Evolutionary conservation across 768 basidiomycete genomes (phyloP), one percentile per base, ranked within the genome.

Genomic region (Xerocomellus chrysenteron): DNA sequence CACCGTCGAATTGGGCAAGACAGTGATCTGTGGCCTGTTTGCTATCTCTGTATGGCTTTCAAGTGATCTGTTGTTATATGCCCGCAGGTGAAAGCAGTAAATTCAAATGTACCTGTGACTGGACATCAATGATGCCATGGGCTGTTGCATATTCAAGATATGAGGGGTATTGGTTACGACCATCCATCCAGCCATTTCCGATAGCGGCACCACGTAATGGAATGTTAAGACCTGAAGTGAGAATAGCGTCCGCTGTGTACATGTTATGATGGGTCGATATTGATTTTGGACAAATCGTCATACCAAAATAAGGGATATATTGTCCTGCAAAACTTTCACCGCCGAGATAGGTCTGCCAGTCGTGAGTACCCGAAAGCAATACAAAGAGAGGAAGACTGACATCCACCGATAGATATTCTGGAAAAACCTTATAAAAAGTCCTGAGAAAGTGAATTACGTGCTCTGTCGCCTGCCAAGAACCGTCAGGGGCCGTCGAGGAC

Each of bases 181-280:
- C 86, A 69, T 98, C 95, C 46, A 97, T 96, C 97, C 97, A 99
- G 6, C 96, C 96, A 71, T 99, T 99, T 21, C 97, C 97, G 43
- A 99, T 97, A 1, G 96, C 92, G 16, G 82, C 75, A 2, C 97
- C 97, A 43, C 80, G 81, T 9, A 98, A 75, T 0, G 84, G 85
- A 28, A 87, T 75, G 26, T 76, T 67, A 17, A 92, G 74, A 35
- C 79, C 69, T 7, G 85, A 83, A 58, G 78, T 70, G 32, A 97
- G 76, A 44, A 96, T 77, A 17, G 85, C 89, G 60, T 94, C 82
- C 65, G 92, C 94, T 94, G 58, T 21, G 57, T 39, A 58, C 16
- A 30, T 17, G 52, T 66, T 28, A 59, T 28, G 43, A 32, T 56
- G 48, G 16, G 28, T 19, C 10, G 17, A 44, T 35, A n/a, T n/a